These are phyloP conservation scores for Obba rivulosa DNA, from an alignment of 768 basidiomycete species.

Conservation along the genomic window DNA sequence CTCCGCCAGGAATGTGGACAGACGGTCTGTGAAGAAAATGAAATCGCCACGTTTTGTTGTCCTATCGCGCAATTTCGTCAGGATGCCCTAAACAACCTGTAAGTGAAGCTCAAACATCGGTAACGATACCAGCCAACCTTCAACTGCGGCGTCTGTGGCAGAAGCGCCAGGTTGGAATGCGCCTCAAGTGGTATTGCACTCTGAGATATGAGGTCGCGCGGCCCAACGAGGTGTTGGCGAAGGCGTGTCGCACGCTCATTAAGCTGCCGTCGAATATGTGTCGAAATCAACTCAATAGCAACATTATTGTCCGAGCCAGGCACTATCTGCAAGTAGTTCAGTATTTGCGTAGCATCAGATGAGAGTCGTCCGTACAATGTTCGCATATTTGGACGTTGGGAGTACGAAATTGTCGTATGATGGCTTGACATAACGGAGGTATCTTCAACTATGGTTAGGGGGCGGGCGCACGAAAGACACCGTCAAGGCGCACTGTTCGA, in stretches of 20 bases:
- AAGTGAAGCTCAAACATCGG: background rate
- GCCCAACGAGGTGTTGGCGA: conserved; percentile 62
- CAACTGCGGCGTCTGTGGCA: conserved; percentile 78
- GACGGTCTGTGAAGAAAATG: conserved; percentile 85
- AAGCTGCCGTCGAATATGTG: conserved; percentile 82
- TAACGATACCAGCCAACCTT: conserved; percentile 41
- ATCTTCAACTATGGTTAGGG: conserved; percentile 38
- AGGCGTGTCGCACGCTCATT: conserved; percentile 72
- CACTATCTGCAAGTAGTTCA: conserved; percentile 62
- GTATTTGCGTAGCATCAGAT: background rate
- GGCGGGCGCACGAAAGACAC: conserved; percentile 3
- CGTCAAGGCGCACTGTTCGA: conserved; percentile 64
- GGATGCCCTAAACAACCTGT: conserved; percentile 61
- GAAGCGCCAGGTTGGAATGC: conserved; percentile 52
- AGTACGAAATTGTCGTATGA: conserved; percentile 91
- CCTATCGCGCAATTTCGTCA: conserved; percentile 76
- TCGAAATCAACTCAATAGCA: conserved; percentile 89
- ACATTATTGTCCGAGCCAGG: conserved; percentile 86
- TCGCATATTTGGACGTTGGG: conserved; percentile 81
- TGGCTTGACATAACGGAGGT: conserved; percentile 92
- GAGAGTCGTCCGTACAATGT: conserved; percentile 54
- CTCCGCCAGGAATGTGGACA: conserved; percentile 82
- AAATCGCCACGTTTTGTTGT: conserved; percentile 79
- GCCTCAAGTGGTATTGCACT: conserved; percentile 31
- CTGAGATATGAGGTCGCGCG: conserved; percentile 15